Evolutionary conservation across 177 flowering plant species (phyloP).

Genomic region (Vitis hybrid): DNA sequence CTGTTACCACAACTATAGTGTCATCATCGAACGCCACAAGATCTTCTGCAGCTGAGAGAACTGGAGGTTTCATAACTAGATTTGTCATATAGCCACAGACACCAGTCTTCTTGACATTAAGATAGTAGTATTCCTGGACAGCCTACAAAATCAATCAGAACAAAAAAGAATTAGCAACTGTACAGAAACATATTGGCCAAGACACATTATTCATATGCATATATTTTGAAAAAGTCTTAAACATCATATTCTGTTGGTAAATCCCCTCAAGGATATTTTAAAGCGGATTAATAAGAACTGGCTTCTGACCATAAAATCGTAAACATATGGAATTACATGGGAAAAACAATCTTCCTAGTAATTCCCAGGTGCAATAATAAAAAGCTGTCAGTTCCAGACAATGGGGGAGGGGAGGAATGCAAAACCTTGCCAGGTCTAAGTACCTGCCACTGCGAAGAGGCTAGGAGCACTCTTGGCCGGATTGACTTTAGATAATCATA

Average conservation of each 20-base stretch:
- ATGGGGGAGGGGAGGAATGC: too few species aligned
- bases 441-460: constrained; percentile 87
- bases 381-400: neutral
- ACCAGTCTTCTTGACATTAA: constrained; percentile 29
- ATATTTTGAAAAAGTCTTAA: too few species aligned
- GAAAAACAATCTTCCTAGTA: too few species aligned
- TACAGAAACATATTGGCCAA: too few species aligned
- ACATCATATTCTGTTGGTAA: too few species aligned
- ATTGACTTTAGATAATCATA: constrained; percentile 70
- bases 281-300: too few species aligned
- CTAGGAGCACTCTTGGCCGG: constrained; percentile 77
- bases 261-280: too few species aligned
- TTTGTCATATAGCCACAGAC: constrained; percentile 3
- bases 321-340: too few species aligned
- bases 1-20: constrained; percentile 73
- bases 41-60: constrained; percentile 19
- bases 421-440: neutral
- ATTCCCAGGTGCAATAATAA: too few species aligned
- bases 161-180: too few species aligned
- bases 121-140: constrained; percentile 61
- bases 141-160: constrained; percentile 48
- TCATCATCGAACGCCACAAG: constrained; percentile 59
- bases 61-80: constrained; percentile 20
- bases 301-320: too few species aligned
- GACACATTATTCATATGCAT: too few species aligned